Percentiles rank a stretch among this genome's conserved stretches.
phyloP scores from a whole-genome alignment of 2,329 filamentous ascomycete species.

The Trichophyton mentagrophytes region DNA sequence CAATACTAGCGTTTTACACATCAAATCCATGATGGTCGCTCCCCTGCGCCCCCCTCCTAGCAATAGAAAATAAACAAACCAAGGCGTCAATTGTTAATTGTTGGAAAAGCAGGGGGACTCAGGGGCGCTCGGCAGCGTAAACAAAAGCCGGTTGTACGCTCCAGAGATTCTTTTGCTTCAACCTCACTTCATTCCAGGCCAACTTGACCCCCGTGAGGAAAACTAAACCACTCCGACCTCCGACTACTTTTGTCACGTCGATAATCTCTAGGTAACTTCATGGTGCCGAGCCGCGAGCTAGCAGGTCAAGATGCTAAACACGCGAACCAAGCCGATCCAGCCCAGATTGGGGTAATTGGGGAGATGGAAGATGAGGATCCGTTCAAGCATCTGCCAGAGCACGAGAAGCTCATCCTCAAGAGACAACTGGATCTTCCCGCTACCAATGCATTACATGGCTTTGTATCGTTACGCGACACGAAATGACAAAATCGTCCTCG shows the following conservation, averaged over 20 bases:
- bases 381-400: slow-evolving; percentile 48
- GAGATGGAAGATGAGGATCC: slow-evolving; percentile 32
- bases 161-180: background rate
- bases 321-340: background rate
- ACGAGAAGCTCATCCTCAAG: slow-evolving; percentile 55
- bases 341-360: slow-evolving; percentile 8
- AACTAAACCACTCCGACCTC: background rate
- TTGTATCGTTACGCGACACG: slow-evolving; percentile 58
- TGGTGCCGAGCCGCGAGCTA: background rate
- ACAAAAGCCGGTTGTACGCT: background rate
- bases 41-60: too few species aligned
- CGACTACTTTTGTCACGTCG: background rate
- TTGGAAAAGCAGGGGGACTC: background rate
- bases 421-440: slow-evolving; percentile 53
- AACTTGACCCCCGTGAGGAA: background rate
- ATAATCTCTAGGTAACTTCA: background rate
- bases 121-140: background rate
- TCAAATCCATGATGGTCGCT: too few species aligned
- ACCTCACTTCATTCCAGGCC: background rate
- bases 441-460: slow-evolving; percentile 47
- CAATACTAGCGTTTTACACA: too few species aligned
- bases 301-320: background rate
- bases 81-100: too few species aligned
- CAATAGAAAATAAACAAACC: too few species aligned
- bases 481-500: slow-evolving; percentile 34